Conservation (phyloP, 768 basidiomycete genomes). For the Ramaria sp. region DNA sequence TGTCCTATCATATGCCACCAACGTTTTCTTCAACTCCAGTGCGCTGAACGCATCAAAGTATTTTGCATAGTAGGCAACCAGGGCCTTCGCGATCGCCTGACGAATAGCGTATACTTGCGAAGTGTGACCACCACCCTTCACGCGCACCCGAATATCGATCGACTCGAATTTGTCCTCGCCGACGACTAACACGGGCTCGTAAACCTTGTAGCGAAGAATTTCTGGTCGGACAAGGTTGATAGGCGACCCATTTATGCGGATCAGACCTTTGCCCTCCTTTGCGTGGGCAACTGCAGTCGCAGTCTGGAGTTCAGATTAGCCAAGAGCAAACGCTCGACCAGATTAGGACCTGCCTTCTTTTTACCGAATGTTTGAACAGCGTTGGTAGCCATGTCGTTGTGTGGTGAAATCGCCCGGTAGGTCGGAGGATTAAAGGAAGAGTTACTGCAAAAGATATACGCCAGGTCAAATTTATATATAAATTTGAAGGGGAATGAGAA, state of each 20-base stretch:
- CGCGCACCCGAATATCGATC: slow-evolving; percentile 94
- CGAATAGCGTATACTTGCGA: slow-evolving; percentile 98
- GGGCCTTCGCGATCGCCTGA: slow-evolving; percentile 95
- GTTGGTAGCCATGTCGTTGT: slow-evolving; percentile 64
- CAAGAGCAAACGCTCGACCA: background rate
- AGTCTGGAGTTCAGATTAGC: slow-evolving; percentile 42
- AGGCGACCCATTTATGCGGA: slow-evolving; percentile 94
- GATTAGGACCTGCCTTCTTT: slow-evolving; percentile 72
- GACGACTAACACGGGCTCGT: slow-evolving; percentile 91
- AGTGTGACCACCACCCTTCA: slow-evolving; percentile 98
- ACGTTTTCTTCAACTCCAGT: slow-evolving; percentile 95
- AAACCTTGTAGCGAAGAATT: slow-evolving; percentile 95
- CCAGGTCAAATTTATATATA: background rate
- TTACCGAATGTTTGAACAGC: slow-evolving; percentile 99
- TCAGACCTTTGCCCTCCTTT: slow-evolving; percentile 90
- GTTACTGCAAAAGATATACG: background rate
- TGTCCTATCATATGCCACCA: slow-evolving; percentile 90
- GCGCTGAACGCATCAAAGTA: slow-evolving; percentile 97
- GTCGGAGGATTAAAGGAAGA: slow-evolving; percentile 9
- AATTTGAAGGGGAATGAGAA: background rate
- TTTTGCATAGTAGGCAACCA: slow-evolving; percentile 98
- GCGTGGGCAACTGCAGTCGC: slow-evolving; percentile 97
- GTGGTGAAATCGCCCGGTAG: slow-evolving; percentile 14
- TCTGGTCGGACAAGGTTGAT: slow-evolving; percentile 93
- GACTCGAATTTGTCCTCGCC: slow-evolving; percentile 80